Percentiles rank a stretch among this genome's conserved stretches.
Evolutionary conservation across 441 rosid genomes (phyloP).

Genomic region (Jatropha multifida): DNA sequence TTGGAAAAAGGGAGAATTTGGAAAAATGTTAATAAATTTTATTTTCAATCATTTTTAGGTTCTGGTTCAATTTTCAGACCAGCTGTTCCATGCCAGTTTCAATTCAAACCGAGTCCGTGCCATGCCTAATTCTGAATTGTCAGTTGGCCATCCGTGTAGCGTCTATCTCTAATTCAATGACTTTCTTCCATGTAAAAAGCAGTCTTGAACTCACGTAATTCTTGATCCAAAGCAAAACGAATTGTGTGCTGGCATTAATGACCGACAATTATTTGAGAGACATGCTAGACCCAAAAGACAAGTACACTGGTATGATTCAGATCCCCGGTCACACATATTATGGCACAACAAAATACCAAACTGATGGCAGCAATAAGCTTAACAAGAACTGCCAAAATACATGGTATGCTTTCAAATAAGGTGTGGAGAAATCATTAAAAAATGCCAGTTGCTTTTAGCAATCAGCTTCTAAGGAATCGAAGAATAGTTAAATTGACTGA

Average conservation of each 20-base stretch:
- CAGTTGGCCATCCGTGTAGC: background rate
- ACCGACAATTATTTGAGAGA: background rate
- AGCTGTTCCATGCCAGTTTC: no score
- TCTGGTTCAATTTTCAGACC: no score
- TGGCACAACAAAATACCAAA: constrained; percentile 1
- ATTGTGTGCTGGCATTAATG: background rate
- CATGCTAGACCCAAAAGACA: background rate
- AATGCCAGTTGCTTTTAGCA: constrained; percentile 1
- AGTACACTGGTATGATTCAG: background rate
- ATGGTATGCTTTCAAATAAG: background rate
- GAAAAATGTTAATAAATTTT: no score
- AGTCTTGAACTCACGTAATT: no score
- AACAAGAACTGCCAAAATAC: background rate
- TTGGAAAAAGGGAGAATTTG: no score
- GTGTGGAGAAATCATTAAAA: background rate
- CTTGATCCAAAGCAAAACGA: background rate
- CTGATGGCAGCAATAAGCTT: background rate
- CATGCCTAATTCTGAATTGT: background rate
- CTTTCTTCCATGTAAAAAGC: no score
- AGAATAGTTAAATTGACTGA: background rate
- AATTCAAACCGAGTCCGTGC: no score
- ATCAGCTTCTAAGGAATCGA: constrained; percentile 4
- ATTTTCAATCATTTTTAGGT: no score
- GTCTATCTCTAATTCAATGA: no score
- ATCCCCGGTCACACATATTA: background rate